phyloP scores from a whole-genome alignment of 306 rosid species.

The Cajanus cajan region DNA sequence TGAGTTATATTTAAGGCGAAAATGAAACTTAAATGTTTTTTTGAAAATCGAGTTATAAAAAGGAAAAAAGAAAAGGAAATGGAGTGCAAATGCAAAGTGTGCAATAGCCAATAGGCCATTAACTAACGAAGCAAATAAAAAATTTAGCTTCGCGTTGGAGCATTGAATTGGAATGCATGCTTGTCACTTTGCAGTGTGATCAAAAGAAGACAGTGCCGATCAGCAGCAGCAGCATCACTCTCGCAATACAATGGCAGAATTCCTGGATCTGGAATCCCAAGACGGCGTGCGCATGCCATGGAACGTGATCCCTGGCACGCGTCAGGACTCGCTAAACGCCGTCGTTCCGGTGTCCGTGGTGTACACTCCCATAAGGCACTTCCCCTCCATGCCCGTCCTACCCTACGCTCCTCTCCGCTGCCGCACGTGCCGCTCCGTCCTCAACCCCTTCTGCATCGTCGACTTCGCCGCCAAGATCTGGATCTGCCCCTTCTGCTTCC shows the following conservation, averaged over 20 bases:
- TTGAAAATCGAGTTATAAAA: too few relatives aligned
- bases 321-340: constrained; percentile 63
- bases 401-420: constrained; percentile 87
- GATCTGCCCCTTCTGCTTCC: constrained; percentile 95
- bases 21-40: too few relatives aligned
- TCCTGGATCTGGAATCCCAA: constrained; percentile 78
- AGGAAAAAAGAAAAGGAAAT: too few relatives aligned
- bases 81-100: too few relatives aligned
- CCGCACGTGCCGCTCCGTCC: constrained; percentile 88
- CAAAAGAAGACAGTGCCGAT: too few relatives aligned
- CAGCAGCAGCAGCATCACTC: background rate
- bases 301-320: constrained; percentile 93
- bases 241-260: constrained; percentile 84
- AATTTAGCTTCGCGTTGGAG: too few relatives aligned
- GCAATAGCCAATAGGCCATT: too few relatives aligned
- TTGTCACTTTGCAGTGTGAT: too few relatives aligned
- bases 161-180: too few relatives aligned
- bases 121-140: too few relatives aligned
- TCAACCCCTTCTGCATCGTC: constrained; percentile 90
- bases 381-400: constrained; percentile 63
- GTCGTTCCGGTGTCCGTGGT: constrained; percentile 83
- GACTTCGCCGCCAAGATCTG: constrained; percentile 97
- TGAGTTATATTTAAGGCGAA: too few relatives aligned
- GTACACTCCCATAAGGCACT: constrained; percentile 80
- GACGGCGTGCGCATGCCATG: constrained; percentile 99